Evolutionary conservation across 768 basidiomycete genomes (phyloP).

Genomic region (Suillus cothurnatus): DNA sequence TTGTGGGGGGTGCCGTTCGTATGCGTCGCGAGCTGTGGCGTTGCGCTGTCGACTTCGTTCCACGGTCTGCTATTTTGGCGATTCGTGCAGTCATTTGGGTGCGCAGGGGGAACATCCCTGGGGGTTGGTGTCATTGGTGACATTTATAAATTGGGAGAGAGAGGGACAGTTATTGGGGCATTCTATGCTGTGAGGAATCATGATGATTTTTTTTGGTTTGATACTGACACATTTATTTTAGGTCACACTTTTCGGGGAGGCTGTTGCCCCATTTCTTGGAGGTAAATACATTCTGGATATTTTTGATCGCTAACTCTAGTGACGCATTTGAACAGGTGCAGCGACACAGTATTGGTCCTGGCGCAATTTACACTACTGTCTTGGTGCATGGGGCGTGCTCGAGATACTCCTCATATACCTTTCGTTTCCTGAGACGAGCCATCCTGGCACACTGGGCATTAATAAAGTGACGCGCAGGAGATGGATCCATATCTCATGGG

Average conservation of each 20-base stretch:
- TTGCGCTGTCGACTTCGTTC: slow-evolving; percentile 47
- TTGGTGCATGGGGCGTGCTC: slow-evolving; percentile 45
- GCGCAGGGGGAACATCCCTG: slow-evolving; percentile 53
- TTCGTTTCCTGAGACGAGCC: slow-evolving; percentile 66
- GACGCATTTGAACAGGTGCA: slow-evolving; percentile 35
- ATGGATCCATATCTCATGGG: slow-evolving; percentile 36
- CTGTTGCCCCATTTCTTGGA: slow-evolving; percentile 60
- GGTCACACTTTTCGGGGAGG: slow-evolving; percentile 59
- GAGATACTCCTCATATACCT: slow-evolving; percentile 42
- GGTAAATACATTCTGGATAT: slow-evolving; percentile 35
- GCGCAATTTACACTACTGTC: slow-evolving; percentile 54
- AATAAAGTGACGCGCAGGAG: slow-evolving; percentile 41
- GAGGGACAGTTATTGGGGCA: slow-evolving; percentile 59
- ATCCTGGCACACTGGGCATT: slow-evolving; percentile 57
- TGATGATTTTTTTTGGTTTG: not conserved
- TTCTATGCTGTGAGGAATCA: slow-evolving; percentile 48
- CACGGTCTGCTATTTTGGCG: slow-evolving; percentile 59
- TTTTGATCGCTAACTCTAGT: not conserved
- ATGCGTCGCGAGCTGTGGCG: slow-evolving; percentile 60
- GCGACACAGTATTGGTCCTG: slow-evolving; percentile 65
- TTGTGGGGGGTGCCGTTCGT: slow-evolving; percentile 60
- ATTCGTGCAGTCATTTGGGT: slow-evolving; percentile 66
- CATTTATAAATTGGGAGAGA: slow-evolving; percentile 64
- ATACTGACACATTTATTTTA: slow-evolving; percentile 1
- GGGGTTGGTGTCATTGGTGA: slow-evolving; percentile 66